Percentiles rank a stretch among this genome's conserved stretches.
phyloP scores from a whole-genome alignment of 352 stramenopile genomes.

The Phytophthora agathidicida region DNA sequence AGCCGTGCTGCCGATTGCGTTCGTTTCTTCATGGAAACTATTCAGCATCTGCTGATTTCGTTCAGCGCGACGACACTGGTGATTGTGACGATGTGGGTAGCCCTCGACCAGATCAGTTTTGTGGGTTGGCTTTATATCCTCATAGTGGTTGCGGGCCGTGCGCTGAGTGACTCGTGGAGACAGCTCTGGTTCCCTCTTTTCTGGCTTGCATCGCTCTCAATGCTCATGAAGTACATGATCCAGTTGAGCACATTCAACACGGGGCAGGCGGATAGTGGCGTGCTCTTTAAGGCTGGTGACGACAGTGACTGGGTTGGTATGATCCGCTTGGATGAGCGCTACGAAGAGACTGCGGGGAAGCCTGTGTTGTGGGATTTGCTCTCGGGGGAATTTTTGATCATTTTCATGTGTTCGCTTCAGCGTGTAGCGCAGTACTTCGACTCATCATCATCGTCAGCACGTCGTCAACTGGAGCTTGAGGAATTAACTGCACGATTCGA shows the following conservation, averaged over 20 bases:
- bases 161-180: constrained; percentile 64
- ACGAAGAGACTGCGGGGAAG: constrained; percentile 35
- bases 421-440: constrained; percentile 77
- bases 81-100: constrained; percentile 73
- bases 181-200: constrained; percentile 82
- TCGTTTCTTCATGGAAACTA: constrained; percentile 56
- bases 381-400: constrained; percentile 64
- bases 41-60: constrained; percentile 69
- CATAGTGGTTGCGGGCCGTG: constrained; percentile 58
- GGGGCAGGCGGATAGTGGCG: constrained; percentile 25
- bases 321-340: constrained; percentile 55
- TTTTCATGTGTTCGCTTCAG: constrained; percentile 80
- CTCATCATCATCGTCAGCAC: constrained; percentile 43
- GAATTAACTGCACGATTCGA: constrained; percentile 52
- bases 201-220: constrained; percentile 68
- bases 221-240: constrained; percentile 70
- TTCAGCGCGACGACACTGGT: constrained; percentile 74
- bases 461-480: constrained; percentile 39
- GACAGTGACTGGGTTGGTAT: constrained; percentile 65
- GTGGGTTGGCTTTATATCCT: constrained; percentile 74
- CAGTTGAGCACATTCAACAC: constrained; percentile 66
- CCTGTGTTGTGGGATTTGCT: constrained; percentile 59
- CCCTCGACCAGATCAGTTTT: constrained; percentile 65
- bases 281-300: constrained; percentile 52
- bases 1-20: constrained; percentile 59